Conservation (phyloP, 1,284 basidiomycete species). For the Marasmius fiardii region DNA sequence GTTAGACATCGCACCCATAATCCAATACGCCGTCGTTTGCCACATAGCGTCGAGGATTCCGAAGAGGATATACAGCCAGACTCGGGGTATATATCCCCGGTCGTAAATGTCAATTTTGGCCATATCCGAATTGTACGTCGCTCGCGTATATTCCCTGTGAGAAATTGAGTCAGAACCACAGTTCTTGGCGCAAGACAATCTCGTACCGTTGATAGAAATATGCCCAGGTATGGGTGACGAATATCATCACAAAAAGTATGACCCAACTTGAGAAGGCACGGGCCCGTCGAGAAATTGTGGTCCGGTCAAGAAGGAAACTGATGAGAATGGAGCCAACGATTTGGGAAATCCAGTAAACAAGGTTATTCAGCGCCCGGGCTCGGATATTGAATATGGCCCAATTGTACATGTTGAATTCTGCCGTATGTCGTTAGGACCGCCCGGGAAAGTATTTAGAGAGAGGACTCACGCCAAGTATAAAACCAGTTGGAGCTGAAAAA, state of each 20-base stretch:
- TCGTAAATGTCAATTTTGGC: constrained; percentile 55
- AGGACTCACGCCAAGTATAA: constrained; percentile 19
- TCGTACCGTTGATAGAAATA: constrained; percentile 67
- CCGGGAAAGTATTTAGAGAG: not conserved
- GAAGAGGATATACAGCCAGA: constrained; percentile 61
- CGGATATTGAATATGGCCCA: constrained; percentile 22
- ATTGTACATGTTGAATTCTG: constrained; percentile 21
- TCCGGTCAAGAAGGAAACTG: constrained; percentile 59
- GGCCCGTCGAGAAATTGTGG: constrained; percentile 47
- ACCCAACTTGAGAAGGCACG: constrained; percentile 65
- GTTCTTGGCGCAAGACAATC: not conserved
- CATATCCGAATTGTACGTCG: constrained; percentile 31
- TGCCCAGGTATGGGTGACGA: constrained; percentile 64
- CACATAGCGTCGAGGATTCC: constrained; percentile 58
- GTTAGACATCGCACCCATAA: constrained; percentile 61
- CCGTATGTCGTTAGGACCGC: not conserved
- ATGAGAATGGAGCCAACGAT: constrained; percentile 64
- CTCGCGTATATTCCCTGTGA: constrained; percentile 57
- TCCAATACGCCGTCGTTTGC: constrained; percentile 54
- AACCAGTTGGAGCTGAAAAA: constrained; percentile 28
- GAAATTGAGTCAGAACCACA: not conserved
- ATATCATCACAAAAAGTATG: constrained; percentile 57
- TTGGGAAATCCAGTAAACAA: constrained; percentile 68
- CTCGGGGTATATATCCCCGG: constrained; percentile 43
- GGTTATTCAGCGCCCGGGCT: constrained; percentile 61